Evolutionary conservation across 163 green algal species (phyloP).

Genomic region (Scenedesmus sp.): DNA sequence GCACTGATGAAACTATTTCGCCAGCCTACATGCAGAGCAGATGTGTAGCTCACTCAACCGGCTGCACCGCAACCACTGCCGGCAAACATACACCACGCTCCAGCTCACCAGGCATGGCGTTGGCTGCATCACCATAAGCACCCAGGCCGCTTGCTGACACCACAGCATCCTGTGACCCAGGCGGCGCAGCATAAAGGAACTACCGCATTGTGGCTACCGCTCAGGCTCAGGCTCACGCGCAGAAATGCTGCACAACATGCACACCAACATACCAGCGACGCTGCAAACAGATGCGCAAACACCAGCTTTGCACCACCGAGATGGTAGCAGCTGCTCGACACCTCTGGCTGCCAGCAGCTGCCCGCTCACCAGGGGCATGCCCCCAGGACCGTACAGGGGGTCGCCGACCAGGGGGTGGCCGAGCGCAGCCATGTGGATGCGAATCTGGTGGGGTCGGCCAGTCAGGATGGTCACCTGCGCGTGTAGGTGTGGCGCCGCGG

Average conservation of each 20-base stretch:
- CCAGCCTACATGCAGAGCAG: too few species aligned
- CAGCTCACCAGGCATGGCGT: conserved; percentile 13
- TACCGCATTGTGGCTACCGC: not conserved
- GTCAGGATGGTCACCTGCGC: conserved; percentile 72
- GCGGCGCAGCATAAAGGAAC: not conserved
- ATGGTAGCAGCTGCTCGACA: not conserved
- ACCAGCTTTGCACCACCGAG: too few species aligned
- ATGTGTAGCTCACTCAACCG: too few species aligned
- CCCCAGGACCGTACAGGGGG: conserved; percentile 65
- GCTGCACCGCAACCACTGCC: not conserved
- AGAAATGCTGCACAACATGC: not conserved
- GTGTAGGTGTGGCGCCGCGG: not conserved
- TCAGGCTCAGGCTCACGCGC: too few species aligned
- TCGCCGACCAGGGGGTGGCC: conserved; percentile 73
- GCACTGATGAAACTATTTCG: too few species aligned
- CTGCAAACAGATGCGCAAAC: not conserved
- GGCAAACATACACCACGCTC: not conserved
- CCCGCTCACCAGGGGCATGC: conserved; percentile 37
- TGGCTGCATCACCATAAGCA: not conserved
- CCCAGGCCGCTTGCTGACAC: not conserved
- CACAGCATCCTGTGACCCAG: not conserved
- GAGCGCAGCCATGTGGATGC: conserved; percentile 71
- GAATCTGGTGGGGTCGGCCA: conserved; percentile 73
- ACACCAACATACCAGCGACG: not conserved
- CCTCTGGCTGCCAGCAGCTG: not conserved